A percentile compares a stretch with the other conserved stretches of the same genome.
phyloP scores from a whole-genome alignment of 2,329 filamentous ascomycete species.

The Teratosphaeria gauchensis region DNA sequence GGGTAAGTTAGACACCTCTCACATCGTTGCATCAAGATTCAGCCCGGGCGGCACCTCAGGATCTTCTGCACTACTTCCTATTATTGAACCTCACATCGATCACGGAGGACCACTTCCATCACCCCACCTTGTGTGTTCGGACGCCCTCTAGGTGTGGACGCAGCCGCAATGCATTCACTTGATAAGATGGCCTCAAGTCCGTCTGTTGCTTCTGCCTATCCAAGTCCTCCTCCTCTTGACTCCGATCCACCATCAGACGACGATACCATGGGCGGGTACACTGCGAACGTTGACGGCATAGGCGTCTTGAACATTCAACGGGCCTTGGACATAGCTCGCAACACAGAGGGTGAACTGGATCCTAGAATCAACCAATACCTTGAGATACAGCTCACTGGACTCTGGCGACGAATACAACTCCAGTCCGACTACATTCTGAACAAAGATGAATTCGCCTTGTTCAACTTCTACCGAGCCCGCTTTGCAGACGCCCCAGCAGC shows the following conservation, averaged over 20 bases:
- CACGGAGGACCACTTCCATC: neutral
- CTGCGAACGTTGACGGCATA: slow-evolving; percentile 23
- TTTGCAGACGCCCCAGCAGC: slow-evolving; percentile 47
- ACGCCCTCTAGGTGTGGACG: neutral
- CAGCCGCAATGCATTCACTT: neutral
- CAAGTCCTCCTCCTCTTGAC: slow-evolving; percentile 18
- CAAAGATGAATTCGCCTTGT: slow-evolving; percentile 70
- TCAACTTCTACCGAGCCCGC: slow-evolving; percentile 71
- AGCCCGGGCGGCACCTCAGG: neutral
- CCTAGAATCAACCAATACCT: slow-evolving; percentile 55
- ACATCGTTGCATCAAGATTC: neutral
- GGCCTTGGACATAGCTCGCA: slow-evolving; percentile 67
- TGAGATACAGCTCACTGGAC: slow-evolving; percentile 50
- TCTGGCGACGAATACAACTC: slow-evolving; percentile 59
- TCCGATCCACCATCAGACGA: slow-evolving; percentile 9
- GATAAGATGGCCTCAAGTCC: slow-evolving; percentile 2
- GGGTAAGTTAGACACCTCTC: neutral
- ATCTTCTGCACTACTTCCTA: slow-evolving; percentile 2
- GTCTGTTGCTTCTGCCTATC: slow-evolving; percentile 14
- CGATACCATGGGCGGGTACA: slow-evolving; percentile 32
- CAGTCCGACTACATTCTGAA: slow-evolving; percentile 64
- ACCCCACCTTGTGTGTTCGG: neutral
- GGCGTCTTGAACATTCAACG: slow-evolving; percentile 47
- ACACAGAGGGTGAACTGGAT: slow-evolving; percentile 59
- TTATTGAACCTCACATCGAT: neutral